phyloP scores from a whole-genome alignment of 2,329 filamentous ascomycete genomes.

The Fusarium sp. region DNA sequence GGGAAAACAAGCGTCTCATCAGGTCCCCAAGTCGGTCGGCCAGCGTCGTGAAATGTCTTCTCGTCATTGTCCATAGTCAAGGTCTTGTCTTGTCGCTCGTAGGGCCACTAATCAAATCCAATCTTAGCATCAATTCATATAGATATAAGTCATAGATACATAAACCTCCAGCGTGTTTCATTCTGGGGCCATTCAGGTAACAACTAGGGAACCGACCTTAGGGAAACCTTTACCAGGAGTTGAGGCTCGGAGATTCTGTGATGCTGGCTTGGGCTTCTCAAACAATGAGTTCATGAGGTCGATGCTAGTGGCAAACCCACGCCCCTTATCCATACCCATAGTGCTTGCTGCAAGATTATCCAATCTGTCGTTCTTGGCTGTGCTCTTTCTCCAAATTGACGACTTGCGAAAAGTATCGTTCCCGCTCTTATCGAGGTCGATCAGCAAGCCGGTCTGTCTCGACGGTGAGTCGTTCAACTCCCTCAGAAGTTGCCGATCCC shows the following conservation, averaged over 20 bases:
- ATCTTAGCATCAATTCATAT: slow-evolving; percentile 63
- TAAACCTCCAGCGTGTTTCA: slow-evolving; percentile 44
- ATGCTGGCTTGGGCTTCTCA: slow-evolving; percentile 76
- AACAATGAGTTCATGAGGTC: slow-evolving; percentile 97
- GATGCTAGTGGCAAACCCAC: slow-evolving; percentile 88
- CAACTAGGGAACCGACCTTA: slow-evolving; percentile 83
- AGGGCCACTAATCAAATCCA: slow-evolving; percentile 81
- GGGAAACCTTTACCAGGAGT: slow-evolving; percentile 77
- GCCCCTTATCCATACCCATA: slow-evolving; percentile 63
- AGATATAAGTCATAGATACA: slow-evolving; percentile 54
- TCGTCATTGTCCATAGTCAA: slow-evolving; percentile 76
- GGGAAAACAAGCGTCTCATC: slow-evolving; percentile 80
- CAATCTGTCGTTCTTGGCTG: slow-evolving; percentile 49
- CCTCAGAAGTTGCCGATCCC: slow-evolving; percentile 83
- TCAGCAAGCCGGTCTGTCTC: slow-evolving; percentile 47
- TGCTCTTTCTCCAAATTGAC: slow-evolving; percentile 55
- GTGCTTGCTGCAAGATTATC: slow-evolving; percentile 50
- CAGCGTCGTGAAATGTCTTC: slow-evolving; percentile 78
- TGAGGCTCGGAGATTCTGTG: slow-evolving; percentile 68
- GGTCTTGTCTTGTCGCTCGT: slow-evolving; percentile 83
- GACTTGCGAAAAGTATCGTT: slow-evolving; percentile 66
- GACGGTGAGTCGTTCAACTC: slow-evolving; percentile 70
- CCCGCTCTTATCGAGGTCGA: slow-evolving; percentile 55
- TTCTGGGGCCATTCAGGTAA: slow-evolving; percentile 52
- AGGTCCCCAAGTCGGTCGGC: slow-evolving; percentile 86